Percentiles rank a stretch among this genome's conserved stretches.
phyloP scores from a whole-genome alignment of 2,329 filamentous ascomycete genomes.

The Fusarium kyushuense region DNA sequence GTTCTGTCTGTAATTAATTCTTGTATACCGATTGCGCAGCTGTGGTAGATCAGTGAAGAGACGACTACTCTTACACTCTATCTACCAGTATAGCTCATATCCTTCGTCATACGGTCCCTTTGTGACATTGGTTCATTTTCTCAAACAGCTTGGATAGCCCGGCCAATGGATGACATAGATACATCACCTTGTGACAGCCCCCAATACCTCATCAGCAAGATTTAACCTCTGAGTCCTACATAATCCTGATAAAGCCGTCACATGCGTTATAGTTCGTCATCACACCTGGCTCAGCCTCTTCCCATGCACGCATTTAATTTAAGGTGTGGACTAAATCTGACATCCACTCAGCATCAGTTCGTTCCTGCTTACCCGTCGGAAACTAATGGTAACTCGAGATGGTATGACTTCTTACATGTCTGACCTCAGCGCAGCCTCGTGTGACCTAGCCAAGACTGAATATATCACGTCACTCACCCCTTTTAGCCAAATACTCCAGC shows the following conservation, averaged over 20 bases:
- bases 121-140: background rate
- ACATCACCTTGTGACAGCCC: background rate
- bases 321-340: background rate
- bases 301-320: background rate
- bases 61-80: background rate
- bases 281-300: background rate
- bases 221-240: fast-evolving
- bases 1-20: fast-evolving
- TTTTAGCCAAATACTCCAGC: fast-evolving
- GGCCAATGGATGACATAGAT: too few relatives aligned
- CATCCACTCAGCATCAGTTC: background rate
- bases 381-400: fast-evolving
- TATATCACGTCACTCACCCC: background rate
- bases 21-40: fast-evolving
- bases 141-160: background rate
- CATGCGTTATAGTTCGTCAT: background rate
- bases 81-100: background rate
- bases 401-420: constrained; percentile 4
- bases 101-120: background rate
- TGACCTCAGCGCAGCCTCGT: constrained; percentile 11
- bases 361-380: background rate
- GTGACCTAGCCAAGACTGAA: background rate
- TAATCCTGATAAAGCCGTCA: too few relatives aligned
- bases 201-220: background rate
- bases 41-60: background rate